These are phyloP conservation scores for Talaromyces sp. DNA, from an alignment of 2,329 filamentous ascomycete genomes.

Conservation along the genomic window DNA sequence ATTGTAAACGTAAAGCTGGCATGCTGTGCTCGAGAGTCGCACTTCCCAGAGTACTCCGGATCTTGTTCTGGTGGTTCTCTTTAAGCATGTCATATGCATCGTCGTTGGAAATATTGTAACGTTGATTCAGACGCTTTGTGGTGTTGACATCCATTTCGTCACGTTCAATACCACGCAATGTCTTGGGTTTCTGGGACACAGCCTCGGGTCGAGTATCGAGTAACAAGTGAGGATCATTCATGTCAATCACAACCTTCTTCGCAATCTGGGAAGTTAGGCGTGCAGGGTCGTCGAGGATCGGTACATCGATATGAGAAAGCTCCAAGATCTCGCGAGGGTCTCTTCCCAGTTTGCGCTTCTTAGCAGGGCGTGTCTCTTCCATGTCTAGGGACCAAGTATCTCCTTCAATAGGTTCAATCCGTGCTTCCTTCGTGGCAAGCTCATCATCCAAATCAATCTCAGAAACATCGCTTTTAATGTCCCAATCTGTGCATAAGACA, in stretches of 20 bases:
- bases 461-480: slow-evolving; percentile 53
- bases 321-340: slow-evolving; percentile 41
- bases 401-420: slow-evolving; percentile 50
- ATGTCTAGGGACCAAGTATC: slow-evolving; percentile 43
- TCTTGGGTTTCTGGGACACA: slow-evolving; percentile 48
- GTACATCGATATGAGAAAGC: slow-evolving; percentile 56
- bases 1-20: slow-evolving; percentile 84
- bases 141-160: slow-evolving; percentile 64
- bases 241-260: slow-evolving; percentile 74
- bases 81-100: slow-evolving; percentile 93
- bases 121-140: slow-evolving; percentile 65
- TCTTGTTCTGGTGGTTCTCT: slow-evolving; percentile 94
- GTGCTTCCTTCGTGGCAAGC: slow-evolving; percentile 11
- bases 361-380: slow-evolving; percentile 46
- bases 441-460: slow-evolving; percentile 29
- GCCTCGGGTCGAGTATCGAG: slow-evolving; percentile 67
- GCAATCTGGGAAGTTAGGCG: slow-evolving; percentile 64
- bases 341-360: slow-evolving; percentile 58
- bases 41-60: slow-evolving; percentile 84
- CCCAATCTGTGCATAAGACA: slow-evolving; percentile 83
- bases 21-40: slow-evolving; percentile 91
- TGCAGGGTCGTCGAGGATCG: slow-evolving; percentile 76
- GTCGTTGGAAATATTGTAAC: slow-evolving; percentile 96
- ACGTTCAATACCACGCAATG: slow-evolving; percentile 27
- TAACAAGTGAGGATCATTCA: slow-evolving; percentile 81